Base-by-base conservation (phyloP, 164 flowering plant species). In the Kingdonia uniflora region DNA sequence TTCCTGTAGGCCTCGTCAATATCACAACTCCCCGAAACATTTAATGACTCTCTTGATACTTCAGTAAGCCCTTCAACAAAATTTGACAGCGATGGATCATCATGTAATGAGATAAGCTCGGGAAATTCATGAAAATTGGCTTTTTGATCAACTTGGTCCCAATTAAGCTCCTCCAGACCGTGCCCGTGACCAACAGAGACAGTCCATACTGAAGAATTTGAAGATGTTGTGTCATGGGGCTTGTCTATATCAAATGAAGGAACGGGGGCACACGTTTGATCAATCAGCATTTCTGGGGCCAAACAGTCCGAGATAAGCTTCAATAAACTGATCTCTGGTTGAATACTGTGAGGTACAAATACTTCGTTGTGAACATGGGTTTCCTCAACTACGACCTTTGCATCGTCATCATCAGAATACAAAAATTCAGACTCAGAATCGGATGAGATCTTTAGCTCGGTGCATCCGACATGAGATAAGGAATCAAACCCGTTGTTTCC, bases 341-440 rank as follows among this genome's bases (percentile, higher is more conserved):
- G 44, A 23, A 56, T 49, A 58, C 15, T 13, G 35, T 26, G 65
- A 58, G 60, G 22, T 38, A 44, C 23, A 42, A 53, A 47, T 14
- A 57, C 63, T 43, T 60, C 59, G 42, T 54, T 58, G 26, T 16
- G 12, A 22, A 47, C 61, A 55, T 42, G 45, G 13, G 22, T 57
- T 49, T 63, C 68, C 47, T 19, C 42, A 49, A 44, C 44, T 15
- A 57, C 41, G 29, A 62, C 29, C 11, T 49, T 64, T 26, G 24
- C 65, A 53, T 71, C 76, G 50, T 84, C 87, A 39, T 84, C 76
- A 25, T 82, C 87, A 22, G 82, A 79, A 42, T 69, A 47, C 19
- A 68, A 79, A 52, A 77, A 25, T 59, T 84, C 96, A 2, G 87
- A 76, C 59, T 84, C 96, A 21, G 84, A 60, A 57, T 79, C 90